Base-by-base conservation (phyloP, 2,329 filamentous ascomycete genomes). In the Gnomoniopsis smithogilvyi region DNA sequence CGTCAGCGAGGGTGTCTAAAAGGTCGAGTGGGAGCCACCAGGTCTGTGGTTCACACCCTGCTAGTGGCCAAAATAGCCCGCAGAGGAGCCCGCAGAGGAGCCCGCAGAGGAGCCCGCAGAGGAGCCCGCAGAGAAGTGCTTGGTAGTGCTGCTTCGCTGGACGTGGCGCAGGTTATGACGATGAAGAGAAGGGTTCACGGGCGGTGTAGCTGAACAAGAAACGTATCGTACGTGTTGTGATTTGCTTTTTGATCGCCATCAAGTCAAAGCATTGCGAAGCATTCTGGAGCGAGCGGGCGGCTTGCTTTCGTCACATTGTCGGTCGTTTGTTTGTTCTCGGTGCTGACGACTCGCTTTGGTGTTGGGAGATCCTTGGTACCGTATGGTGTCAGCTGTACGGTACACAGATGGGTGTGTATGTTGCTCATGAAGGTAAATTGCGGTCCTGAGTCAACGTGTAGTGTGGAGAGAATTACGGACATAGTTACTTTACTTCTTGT, bases 71-170 rank as follows among this genome's bases (percentile, higher is more conserved):
- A 34, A 22, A 24, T 14, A 14, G 45, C 11, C 17, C 19, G 3
- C 51, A 21, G 30, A 26, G 30, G 6, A 54, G 55, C 19, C 54
- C 36, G 26, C 34, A 45, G 26, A 46, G 47, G 21, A 12, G 43
- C 10, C 15, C n/a, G 6, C 51, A 19, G 26, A 24, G 30, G 6
- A 54, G 55, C 19, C 54, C 36, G 26, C 34, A 45, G 26, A 46
- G 48, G 24, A 59, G 51, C 47, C 17, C 54, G 12, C 48, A 51
- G 1, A 19, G 51, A 38, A 54, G 50, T 17, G 34, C 41, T 38
- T 61, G 59, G 59, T 61, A 59, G 51, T 55, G 59, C 43, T 61
- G 59, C 51, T 55, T 55, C 48, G 41, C 47, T 47, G 46, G 56
- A n/a, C 55, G 51, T 22, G 51, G 47, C 38, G 8, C 50, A 15